Evolutionary conservation across 1,284 basidiomycete species (phyloP), one percentile per base, ranked within the genome.

Genomic region (Tetrapyrgos nigripes): DNA sequence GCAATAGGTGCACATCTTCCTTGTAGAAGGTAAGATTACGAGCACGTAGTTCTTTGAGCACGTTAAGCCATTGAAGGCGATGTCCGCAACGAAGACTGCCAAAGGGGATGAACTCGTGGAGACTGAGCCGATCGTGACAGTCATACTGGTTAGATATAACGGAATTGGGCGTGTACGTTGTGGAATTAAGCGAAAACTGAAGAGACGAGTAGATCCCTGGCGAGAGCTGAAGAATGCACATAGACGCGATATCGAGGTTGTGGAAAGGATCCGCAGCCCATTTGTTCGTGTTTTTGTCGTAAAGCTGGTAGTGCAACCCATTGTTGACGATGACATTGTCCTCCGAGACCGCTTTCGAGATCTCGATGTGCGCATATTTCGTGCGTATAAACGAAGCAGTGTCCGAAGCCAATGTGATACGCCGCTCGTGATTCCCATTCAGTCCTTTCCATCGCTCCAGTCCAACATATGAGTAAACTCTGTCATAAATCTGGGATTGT

Each of bases 51-150:
- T 79, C 81, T 23, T 76, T 70, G 8, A 74, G 64, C 13, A 84
- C 76, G 57, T 84, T 85, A 44, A 79, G 62, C 83, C 82, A 84
- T 48, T 84, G 83, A 0, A 84, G 60, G 1, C 63, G 64, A 3
- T 68, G 60, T 1, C 83, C 82, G 29, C 77, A 72, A 3, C 82
- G 79, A 31, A 84, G 58, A 31, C 69, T 67, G 0, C 76, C 76
- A 57, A 80, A 83, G 0, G 77, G 70, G 5, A 76, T 64, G 44
- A 72, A 79, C 57, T 84, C 82, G 31, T 83, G 80, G 2, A 79
- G 61, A 6, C 62, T 70, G 3, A 84, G 60, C 1, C 74, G 69
- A 1, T 55, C 52, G 3, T 74, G 72, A 37, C 79, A 81, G 4
- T 73, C 62, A 0, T 62, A 63, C 60, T 84, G 83, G 4, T 67